Evolutionary conservation across 768 basidiomycete genomes (phyloP), one percentile per base, ranked within the genome.

Genomic region (Naematelia aurantialba): DNA sequence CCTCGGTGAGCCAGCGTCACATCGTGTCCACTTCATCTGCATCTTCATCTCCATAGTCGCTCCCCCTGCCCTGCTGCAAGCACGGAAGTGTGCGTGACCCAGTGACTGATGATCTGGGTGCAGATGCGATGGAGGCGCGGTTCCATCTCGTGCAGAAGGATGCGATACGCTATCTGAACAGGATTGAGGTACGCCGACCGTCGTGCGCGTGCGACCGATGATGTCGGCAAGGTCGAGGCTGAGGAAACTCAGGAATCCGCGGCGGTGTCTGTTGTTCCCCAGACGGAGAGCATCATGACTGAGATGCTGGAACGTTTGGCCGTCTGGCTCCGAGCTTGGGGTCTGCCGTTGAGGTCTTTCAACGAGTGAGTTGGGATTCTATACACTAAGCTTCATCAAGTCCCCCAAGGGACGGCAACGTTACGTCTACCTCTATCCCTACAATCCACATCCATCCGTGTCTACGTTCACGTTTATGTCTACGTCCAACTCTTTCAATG

Each of bases 301-400:
- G 70, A 72, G 42, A 44, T 72, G 59, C 54, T 75, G 30, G 73
- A 75, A 24, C 61, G 68, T 17, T 31, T 75, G 44, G 65, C 65
- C 11, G 24, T 68, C 2, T 75, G 73, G 73, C 70, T 70, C 39
- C 51, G 70, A 54, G 61, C 65, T 19, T 75, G 73, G 73, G 69
- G 65, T 19, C 27, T 64, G 19, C 70, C 73, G 10, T 58, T 74
- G 17, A 59, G 62, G 25, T 51, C 62, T 2, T 65, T 72, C 45
- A 62, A 62, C 26, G 70, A 74, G 65, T 68, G 48, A 57, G 66
- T 61, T 8, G 22, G 13, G 27, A 39, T 22, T 34, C 22, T 8
- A n/a, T n/a, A n/a, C n/a, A n/a, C n/a, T n/a, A n/a, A n/a, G n/a
- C n/a, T n/a, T n/a, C n/a, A n/a, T n/a, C n/a, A n/a, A n/a, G n/a